Percentiles rank a stretch among this genome's conserved stretches.
Evolutionary conservation across 2,329 filamentous ascomycete species (phyloP).

Genomic region (Helicocarpus griseus): DNA sequence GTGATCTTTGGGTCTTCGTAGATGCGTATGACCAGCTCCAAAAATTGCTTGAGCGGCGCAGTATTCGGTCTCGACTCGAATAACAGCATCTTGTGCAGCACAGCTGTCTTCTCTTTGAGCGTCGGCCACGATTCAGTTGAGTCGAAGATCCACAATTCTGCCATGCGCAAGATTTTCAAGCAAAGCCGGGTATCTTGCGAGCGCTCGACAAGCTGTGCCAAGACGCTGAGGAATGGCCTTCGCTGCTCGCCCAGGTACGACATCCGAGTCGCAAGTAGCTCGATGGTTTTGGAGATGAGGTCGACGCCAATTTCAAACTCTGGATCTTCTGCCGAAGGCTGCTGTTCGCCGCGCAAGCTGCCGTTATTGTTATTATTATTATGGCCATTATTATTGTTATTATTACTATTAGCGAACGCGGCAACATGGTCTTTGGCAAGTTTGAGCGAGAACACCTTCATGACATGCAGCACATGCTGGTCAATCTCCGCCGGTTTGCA

Average conservation of each 20-base stretch:
- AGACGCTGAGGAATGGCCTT: conserved; percentile 84
- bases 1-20: conserved; percentile 97
- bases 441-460: conserved; percentile 89
- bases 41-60: conserved; percentile 81
- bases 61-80: conserved; percentile 80
- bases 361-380: conserved; percentile 1
- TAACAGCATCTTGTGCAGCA: conserved; percentile 96
- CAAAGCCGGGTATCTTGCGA: conserved; percentile 80
- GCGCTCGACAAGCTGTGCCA: conserved; percentile 91
- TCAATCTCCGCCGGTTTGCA: conserved; percentile 82
- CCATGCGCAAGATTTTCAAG: conserved; percentile 85
- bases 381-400: conserved; percentile 25
- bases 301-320: conserved; percentile 84
- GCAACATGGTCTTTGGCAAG: conserved; percentile 86
- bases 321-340: conserved; percentile 47
- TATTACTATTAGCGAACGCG: conserved; percentile 51
- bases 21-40: conserved; percentile 92
- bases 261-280: conserved; percentile 86
- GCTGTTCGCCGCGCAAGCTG: conserved; percentile 11
- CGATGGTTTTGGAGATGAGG: conserved; percentile 89
- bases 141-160: conserved; percentile 92
- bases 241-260: conserved; percentile 83
- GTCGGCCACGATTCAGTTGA: conserved; percentile 94
- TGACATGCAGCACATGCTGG: conserved; percentile 73
- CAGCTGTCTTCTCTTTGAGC: conserved; percentile 96